Conservation (phyloP, 306 rosid genomes). For the Carpinus fangiana region DNA sequence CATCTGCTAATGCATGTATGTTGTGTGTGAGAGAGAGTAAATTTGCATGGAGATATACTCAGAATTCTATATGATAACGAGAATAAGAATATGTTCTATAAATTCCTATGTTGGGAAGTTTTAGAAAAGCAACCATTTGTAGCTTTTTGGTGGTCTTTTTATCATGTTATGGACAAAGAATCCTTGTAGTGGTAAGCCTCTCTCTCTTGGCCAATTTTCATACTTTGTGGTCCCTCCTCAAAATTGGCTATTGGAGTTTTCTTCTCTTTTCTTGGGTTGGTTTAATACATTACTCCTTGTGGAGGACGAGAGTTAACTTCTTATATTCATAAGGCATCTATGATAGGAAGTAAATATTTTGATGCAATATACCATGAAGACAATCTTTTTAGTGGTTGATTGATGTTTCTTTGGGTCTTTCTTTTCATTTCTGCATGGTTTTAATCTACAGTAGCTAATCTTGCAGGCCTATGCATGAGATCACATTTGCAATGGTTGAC, state of each 20-base stretch:
- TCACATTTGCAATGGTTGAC: conserved; percentile 91
- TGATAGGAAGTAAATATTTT: not conserved
- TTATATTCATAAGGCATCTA: not conserved
- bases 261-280: not conserved
- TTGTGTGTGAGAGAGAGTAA: not conserved
- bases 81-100: not conserved
- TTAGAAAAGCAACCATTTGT: not conserved
- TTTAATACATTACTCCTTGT: not conserved
- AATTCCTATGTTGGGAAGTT: not conserved
- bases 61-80: not conserved
- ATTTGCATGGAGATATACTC: not conserved
- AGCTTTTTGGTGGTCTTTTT: not conserved
- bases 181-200: not conserved
- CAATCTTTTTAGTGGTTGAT: not conserved
- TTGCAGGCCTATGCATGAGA: conserved; percentile 95
- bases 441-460: conserved; percentile 27
- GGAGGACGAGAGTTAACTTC: not conserved
- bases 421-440: conserved; percentile 17
- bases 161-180: not conserved
- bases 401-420: conserved; percentile 1
- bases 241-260: not conserved
- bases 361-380: not conserved
- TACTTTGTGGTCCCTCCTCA: not conserved
- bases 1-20: not conserved
- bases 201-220: not conserved